phyloP scores from a whole-genome alignment of 768 basidiomycete species.

The Termitomyces sp. region DNA sequence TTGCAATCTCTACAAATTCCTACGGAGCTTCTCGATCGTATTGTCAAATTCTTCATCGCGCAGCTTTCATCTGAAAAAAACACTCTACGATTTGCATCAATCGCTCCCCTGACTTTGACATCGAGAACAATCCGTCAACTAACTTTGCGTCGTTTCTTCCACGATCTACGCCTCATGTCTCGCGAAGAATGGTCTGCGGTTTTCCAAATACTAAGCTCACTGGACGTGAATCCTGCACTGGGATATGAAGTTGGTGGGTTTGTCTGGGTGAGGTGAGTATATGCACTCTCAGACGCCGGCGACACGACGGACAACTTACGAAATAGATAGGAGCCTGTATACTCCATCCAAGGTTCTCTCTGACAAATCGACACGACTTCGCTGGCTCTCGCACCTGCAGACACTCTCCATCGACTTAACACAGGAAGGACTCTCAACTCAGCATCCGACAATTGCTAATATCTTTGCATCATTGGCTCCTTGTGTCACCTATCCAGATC shows the following conservation, averaged over 20 bases:
- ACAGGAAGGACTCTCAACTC: constrained; percentile 35
- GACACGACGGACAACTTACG: neutral
- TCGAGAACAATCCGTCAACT: constrained; percentile 38
- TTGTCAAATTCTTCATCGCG: constrained; percentile 23
- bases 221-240: constrained; percentile 7
- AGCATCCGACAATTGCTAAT: constrained; percentile 28
- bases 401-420: constrained; percentile 37
- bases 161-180: constrained; percentile 22
- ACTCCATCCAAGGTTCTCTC: constrained; percentile 26
- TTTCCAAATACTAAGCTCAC: constrained; percentile 18
- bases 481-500: constrained; percentile 23
- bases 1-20: constrained; percentile 25
- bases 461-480: constrained; percentile 27
- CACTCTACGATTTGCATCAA: constrained; percentile 22
- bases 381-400: constrained; percentile 28
- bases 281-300: constrained; percentile 8
- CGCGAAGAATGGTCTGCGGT: constrained; percentile 18
- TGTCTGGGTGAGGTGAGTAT: constrained; percentile 43
- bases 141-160: constrained; percentile 33
- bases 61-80: constrained; percentile 1
- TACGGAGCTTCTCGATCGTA: constrained; percentile 30
- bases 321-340: constrained; percentile 23
- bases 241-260: constrained; percentile 24
- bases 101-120: constrained; percentile 34
- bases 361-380: constrained; percentile 19